Evolutionary conservation across 2,329 filamentous ascomycete species (phyloP).

Genomic region (Nemania serpens): DNA sequence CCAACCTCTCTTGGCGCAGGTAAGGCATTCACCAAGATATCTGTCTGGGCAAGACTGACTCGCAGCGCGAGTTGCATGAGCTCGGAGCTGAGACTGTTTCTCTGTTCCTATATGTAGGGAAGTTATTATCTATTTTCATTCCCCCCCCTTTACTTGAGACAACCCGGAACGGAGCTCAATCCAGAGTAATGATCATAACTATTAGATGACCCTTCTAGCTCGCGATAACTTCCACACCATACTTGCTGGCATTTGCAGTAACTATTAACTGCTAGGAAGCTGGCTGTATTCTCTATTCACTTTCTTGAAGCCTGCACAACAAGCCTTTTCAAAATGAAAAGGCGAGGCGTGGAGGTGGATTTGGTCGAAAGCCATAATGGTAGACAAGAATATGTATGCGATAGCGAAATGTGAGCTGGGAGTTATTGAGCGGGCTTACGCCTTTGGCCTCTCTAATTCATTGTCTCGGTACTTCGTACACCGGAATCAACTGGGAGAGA

Average conservation of each 20-base stretch:
- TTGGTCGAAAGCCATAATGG: conserved; percentile 13
- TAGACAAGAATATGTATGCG: conserved; percentile 3
- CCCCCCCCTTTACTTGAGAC: not conserved
- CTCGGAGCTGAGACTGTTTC: not conserved
- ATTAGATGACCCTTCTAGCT: not conserved
- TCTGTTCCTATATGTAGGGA: not conserved
- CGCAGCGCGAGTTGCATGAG: not conserved
- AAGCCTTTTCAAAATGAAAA: conserved; percentile 4
- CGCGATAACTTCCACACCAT: not conserved
- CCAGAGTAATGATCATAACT: not conserved
- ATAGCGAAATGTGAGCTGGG: conserved; percentile 12
- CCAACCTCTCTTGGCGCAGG: too few relatives aligned
- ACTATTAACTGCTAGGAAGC: too few relatives aligned
- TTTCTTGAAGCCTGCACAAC: too few relatives aligned
- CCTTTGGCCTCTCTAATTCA: conserved; percentile 17
- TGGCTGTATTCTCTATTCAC: not conserved
- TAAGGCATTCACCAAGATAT: not conserved
- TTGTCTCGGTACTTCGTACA: conserved; percentile 1
- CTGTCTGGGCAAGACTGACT: not conserved
- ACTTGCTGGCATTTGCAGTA: too few relatives aligned
- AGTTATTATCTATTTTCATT: not conserved
- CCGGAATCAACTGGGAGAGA: too few relatives aligned
- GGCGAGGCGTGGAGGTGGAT: not conserved
- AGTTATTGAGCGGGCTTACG: conserved; percentile 20
- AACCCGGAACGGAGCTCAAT: not conserved